Conservation (phyloP, 1,284 basidiomycete genomes). For the Pulveroboletus sp. region DNA sequence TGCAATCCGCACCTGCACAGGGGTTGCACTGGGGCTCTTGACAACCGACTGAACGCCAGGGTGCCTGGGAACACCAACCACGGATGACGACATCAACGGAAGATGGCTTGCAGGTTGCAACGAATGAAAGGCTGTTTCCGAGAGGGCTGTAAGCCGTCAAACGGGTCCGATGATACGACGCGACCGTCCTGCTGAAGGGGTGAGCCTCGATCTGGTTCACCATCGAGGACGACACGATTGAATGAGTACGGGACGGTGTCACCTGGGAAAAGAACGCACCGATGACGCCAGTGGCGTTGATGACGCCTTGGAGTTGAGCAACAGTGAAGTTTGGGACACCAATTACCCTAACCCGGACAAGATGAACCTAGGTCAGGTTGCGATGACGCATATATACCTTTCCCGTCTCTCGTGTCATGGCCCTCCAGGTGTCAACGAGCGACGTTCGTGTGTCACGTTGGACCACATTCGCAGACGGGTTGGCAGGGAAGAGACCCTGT, state of each 20-base stretch:
- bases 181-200: slow-evolving; percentile 71
- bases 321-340: slow-evolving; percentile 84
- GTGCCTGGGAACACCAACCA: slow-evolving; percentile 53
- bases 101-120: neutral
- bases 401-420: slow-evolving; percentile 55
- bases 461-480: slow-evolving; percentile 38
- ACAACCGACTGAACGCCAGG: slow-evolving; percentile 60
- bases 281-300: slow-evolving; percentile 74
- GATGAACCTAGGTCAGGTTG: neutral
- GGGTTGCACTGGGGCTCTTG: slow-evolving; percentile 50
- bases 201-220: slow-evolving; percentile 87
- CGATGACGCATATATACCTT: slow-evolving; percentile 31
- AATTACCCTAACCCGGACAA: slow-evolving; percentile 48
- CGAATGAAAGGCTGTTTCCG: slow-evolving; percentile 62
- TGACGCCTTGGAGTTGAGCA: slow-evolving; percentile 64
- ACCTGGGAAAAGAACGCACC: slow-evolving; percentile 25
- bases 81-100: slow-evolving; percentile 30
- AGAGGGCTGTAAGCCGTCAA: slow-evolving; percentile 85
- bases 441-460: slow-evolving; percentile 39
- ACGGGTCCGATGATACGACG: slow-evolving; percentile 65
- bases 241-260: neutral
- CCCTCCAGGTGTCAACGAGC: slow-evolving; percentile 81
- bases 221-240: slow-evolving; percentile 31
- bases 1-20: slow-evolving; percentile 69
- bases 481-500: slow-evolving; percentile 52